phyloP scores from a whole-genome alignment of 306 rosid species.

The Quercus dentata region DNA sequence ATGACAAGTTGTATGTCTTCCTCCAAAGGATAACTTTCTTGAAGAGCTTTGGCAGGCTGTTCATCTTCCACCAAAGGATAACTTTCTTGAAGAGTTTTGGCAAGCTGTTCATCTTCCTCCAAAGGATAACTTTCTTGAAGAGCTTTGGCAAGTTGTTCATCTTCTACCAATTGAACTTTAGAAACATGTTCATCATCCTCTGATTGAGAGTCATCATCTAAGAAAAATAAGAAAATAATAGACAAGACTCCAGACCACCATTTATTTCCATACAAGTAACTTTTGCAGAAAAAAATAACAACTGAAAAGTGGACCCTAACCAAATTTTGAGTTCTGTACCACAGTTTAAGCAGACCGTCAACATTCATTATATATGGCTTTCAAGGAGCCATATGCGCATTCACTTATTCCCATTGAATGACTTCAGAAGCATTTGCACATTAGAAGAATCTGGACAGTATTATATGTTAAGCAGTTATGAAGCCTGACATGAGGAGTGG shows the following conservation, averaged over 20 bases:
- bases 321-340: not conserved
- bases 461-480: not conserved
- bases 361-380: not conserved
- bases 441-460: not conserved
- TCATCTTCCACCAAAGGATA: too few relatives aligned
- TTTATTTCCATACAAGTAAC: not conserved
- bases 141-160: too few relatives aligned
- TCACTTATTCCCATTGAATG: not conserved
- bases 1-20: conserved; percentile 9
- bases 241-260: not conserved
- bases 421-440: not conserved
- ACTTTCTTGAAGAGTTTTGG: too few relatives aligned
- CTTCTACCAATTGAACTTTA: conserved; percentile 37
- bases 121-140: too few relatives aligned
- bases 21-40: too few relatives aligned
- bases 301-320: not conserved
- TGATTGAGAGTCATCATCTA: conserved; percentile 57
- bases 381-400: not conserved
- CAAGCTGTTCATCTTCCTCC: too few relatives aligned
- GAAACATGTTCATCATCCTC: conserved; percentile 48
- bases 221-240: conserved; percentile 20
- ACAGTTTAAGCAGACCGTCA: not conserved
- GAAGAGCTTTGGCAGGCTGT: too few relatives aligned
- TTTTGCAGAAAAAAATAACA: not conserved
- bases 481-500: not conserved